Conservation (phyloP, 208 protist species). For the Perkinsela sp. region DNA sequence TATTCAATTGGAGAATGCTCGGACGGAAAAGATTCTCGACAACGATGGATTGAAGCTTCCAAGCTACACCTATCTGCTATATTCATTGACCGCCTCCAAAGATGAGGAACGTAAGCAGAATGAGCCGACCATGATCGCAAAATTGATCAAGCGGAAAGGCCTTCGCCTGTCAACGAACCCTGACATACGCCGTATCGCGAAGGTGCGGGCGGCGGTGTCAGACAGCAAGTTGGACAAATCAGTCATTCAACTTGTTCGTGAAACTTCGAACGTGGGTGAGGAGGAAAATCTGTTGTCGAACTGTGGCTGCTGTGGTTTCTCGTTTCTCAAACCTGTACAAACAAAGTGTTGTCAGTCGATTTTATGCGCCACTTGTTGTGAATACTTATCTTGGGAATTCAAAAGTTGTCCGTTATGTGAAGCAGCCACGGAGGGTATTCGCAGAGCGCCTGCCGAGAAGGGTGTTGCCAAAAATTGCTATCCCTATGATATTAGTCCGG, state of each 20-base stretch:
- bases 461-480: too few species aligned
- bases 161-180: not conserved
- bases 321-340: not conserved
- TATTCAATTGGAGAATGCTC: not conserved
- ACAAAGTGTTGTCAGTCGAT: not conserved
- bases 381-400: not conserved
- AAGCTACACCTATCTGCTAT: not conserved
- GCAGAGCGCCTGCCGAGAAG: too few species aligned
- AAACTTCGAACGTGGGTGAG: not conserved
- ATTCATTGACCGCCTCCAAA: not conserved
- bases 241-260: not conserved
- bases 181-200: not conserved
- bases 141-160: not conserved
- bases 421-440: not conserved
- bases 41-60: not conserved
- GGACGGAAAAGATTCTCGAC: not conserved
- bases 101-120: not conserved
- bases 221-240: not conserved
- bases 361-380: not conserved
- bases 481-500: too few species aligned
- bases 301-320: not conserved
- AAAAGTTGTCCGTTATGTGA: not conserved
- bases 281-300: not conserved
- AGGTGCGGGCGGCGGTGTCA: not conserved
- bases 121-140: not conserved